Evolutionary conservation across 176 grass and related monocot species (phyloP).

Genomic region (Poa pratensis): DNA sequence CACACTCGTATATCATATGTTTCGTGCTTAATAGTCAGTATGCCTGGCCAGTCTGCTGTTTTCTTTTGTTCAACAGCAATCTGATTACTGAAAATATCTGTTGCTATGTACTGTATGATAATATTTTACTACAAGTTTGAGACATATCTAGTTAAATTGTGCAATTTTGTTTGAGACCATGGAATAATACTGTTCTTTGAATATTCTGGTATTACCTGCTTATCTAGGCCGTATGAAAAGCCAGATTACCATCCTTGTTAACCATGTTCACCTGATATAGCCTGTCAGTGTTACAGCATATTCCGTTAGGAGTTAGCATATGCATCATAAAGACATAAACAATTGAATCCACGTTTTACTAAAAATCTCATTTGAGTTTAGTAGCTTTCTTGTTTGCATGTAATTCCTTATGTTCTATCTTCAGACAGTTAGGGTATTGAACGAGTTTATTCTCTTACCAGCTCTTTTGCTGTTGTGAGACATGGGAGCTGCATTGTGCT

Average conservation of each 20-base stretch:
- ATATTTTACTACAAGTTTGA: not conserved
- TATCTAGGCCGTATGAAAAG: slow-evolving; percentile 12
- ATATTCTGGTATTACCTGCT: not conserved
- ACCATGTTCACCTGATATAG: slow-evolving; percentile 9
- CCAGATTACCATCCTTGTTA: not conserved
- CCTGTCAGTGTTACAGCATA: slow-evolving; percentile 7
- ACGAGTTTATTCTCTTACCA: slow-evolving; percentile 38
- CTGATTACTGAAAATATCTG: slow-evolving; percentile 33
- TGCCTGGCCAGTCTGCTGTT: not conserved
- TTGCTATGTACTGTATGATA: not conserved
- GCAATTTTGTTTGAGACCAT: slow-evolving; percentile 27
- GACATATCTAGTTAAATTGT: slow-evolving; percentile 11
- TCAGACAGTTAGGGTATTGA: slow-evolving; percentile 30
- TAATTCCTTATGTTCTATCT: slow-evolving; percentile 30
- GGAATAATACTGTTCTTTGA: slow-evolving; percentile 29
- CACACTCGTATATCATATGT: not conserved
- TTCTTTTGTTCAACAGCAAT: slow-evolving; percentile 15
- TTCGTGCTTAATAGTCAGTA: slow-evolving; percentile 25
- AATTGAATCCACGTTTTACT: slow-evolving; percentile 18
- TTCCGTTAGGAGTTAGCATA: slow-evolving; percentile 9
- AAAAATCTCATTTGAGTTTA: slow-evolving; percentile 21
- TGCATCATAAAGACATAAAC: not conserved
- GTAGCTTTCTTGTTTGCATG: slow-evolving; percentile 32
- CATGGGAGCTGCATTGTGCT: slow-evolving; percentile 79
- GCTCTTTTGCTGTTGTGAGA: slow-evolving; percentile 86